phyloP scores from a whole-genome alignment of 2,329 filamentous ascomycete genomes.

The Scedosporium boydii region DNA sequence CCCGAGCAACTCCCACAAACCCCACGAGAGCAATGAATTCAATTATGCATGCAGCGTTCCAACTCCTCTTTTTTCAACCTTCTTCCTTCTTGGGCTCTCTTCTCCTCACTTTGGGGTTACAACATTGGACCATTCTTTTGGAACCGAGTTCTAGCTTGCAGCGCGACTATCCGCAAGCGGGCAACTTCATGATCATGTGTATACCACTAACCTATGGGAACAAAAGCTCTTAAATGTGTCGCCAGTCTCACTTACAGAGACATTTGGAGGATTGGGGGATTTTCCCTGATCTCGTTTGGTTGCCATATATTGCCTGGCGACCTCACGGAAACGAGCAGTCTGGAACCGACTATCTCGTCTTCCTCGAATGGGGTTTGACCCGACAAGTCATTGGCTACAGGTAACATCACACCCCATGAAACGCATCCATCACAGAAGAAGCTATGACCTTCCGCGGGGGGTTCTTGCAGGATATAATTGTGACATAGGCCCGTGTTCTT shows the following conservation, averaged over 20 bases:
- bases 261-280: not conserved
- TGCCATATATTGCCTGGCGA: not conserved
- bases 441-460: not conserved
- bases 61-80: not conserved
- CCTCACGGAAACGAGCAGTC: not conserved
- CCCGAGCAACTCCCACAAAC: not conserved
- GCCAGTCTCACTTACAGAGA: not conserved
- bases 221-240: not conserved
- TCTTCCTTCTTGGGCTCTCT: not conserved
- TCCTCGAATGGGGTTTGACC: not conserved
- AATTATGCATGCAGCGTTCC: not conserved
- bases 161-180: not conserved
- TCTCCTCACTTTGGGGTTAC: not conserved
- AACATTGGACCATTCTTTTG: not conserved
- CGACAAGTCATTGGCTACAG: not conserved
- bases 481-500: not conserved
- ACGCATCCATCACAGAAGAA: slow-evolving; percentile 1
- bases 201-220: not conserved
- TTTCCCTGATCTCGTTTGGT: not conserved
- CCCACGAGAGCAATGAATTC: not conserved
- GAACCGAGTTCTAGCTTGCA: not conserved
- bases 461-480: not conserved
- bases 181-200: not conserved
- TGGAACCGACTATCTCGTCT: not conserved
- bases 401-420: not conserved